Conservation (phyloP, 2,329 filamentous ascomycete genomes). For the Pseudocercospora crystallina region DNA sequence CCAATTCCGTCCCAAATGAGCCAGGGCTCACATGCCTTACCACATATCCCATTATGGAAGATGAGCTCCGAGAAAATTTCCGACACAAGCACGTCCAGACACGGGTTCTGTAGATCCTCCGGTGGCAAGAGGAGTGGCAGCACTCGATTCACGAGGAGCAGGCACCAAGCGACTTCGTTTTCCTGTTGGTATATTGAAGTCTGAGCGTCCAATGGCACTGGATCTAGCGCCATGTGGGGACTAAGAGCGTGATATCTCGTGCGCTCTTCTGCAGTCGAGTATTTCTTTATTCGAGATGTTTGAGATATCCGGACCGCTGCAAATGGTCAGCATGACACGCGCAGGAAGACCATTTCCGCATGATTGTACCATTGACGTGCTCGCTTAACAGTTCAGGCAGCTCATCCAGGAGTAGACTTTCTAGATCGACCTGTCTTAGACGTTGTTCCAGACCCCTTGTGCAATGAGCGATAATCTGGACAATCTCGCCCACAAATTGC, state of each 20-base stretch:
- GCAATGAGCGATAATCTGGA: conserved; percentile 89
- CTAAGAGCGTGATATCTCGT: conserved; percentile 72
- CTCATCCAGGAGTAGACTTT: conserved; percentile 81
- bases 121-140: conserved; percentile 84
- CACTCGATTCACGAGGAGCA: conserved; percentile 79
- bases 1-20: conserved; percentile 81
- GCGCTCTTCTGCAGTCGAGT: conserved; percentile 12
- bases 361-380: conserved; percentile 70
- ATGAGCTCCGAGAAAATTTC: conserved; percentile 91
- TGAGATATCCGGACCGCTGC: conserved; percentile 26
- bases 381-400: conserved; percentile 76
- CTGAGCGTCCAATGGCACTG: conserved; percentile 59
- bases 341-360: neutral
- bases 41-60: conserved; percentile 75
- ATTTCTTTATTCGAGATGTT: conserved; percentile 2
- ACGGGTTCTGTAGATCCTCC: conserved; percentile 86
- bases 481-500: conserved; percentile 79
- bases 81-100: conserved; percentile 76
- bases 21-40: conserved; percentile 82
- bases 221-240: conserved; percentile 77
- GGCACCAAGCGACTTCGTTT: conserved; percentile 81
- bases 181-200: conserved; percentile 59
- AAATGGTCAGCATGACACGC: conserved; percentile 24
- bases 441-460: conserved; percentile 85
- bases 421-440: conserved; percentile 76